These are phyloP conservation scores for Leccinum subtestaceum DNA, from an alignment of 768 basidiomycete species.

Conservation along the genomic window DNA sequence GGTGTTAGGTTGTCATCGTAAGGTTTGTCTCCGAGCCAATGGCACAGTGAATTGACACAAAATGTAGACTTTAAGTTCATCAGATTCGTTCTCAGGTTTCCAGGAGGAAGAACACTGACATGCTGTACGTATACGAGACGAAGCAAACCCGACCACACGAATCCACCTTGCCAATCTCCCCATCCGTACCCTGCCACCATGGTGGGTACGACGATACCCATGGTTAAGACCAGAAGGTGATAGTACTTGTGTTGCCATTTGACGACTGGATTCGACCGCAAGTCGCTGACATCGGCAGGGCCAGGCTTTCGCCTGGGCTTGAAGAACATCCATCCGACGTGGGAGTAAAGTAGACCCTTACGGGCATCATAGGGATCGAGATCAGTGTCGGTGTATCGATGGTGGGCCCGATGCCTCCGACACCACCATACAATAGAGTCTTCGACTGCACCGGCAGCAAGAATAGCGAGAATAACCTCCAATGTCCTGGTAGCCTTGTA, in stretches of 20 bases:
- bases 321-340: constrained; percentile 87
- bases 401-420: constrained; percentile 91
- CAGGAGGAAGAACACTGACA: constrained; percentile 40
- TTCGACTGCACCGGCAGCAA: constrained; percentile 86
- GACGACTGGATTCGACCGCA: constrained; percentile 72
- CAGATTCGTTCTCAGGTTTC: not conserved
- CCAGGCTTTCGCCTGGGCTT: constrained; percentile 85
- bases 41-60: constrained; percentile 91
- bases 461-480: constrained; percentile 77
- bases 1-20: constrained; percentile 93
- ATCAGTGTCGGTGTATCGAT: constrained; percentile 92
- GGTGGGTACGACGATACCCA: constrained; percentile 70
- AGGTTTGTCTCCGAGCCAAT: constrained; percentile 87
- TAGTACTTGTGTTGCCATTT: constrained; percentile 85
- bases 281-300: constrained; percentile 80
- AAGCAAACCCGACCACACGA: constrained; percentile 39
- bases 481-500: constrained; percentile 86
- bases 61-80: constrained; percentile 65
- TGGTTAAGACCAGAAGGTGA: constrained; percentile 57
- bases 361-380: constrained; percentile 92
- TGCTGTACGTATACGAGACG: constrained; percentile 79
- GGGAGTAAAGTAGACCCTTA: constrained; percentile 78
- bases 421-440: constrained; percentile 98
- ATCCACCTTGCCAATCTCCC: constrained; percentile 26
- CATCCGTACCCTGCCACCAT: constrained; percentile 17